Evolutionary conservation across 1,139 yeast genomes (phyloP).

Genomic region (Lodderomyces jiufengensis): DNA sequence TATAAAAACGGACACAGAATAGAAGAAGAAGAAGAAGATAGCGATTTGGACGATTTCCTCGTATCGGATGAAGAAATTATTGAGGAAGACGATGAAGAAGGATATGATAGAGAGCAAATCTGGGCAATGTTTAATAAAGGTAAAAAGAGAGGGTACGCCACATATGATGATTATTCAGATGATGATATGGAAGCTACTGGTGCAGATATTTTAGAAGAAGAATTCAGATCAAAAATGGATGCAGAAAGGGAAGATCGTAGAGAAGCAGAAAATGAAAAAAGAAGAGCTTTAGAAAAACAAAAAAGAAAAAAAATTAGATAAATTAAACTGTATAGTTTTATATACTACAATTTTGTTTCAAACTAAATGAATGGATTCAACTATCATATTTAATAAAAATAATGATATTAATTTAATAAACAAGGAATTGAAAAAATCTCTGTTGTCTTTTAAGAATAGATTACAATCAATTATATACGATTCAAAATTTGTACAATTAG

Average conservation of each 20-base stretch:
- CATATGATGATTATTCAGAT: slow-evolving; percentile 57
- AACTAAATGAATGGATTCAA: slow-evolving; percentile 6
- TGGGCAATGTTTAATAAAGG: slow-evolving; percentile 83
- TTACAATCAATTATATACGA: slow-evolving; percentile 70
- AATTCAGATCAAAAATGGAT: slow-evolving; percentile 53
- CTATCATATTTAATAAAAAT: slow-evolving; percentile 9
- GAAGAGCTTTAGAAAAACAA: slow-evolving; percentile 33
- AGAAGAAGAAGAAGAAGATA: slow-evolving; percentile 24
- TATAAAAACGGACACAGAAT: not conserved
- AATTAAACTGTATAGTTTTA: too few species aligned
- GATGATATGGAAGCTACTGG: slow-evolving; percentile 94
- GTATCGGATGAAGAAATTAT: slow-evolving; percentile 58
- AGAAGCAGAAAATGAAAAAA: slow-evolving; percentile 58
- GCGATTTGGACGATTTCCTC: slow-evolving; percentile 47
- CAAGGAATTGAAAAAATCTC: slow-evolving; percentile 47
- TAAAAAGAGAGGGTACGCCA: slow-evolving; percentile 42
- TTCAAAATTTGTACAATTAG: slow-evolving; percentile 28
- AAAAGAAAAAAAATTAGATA: slow-evolving; percentile 15
- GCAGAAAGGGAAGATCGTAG: slow-evolving; percentile 65
- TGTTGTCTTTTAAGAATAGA: slow-evolving; percentile 56
- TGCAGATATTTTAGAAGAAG: slow-evolving; percentile 80
- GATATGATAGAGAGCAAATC: slow-evolving; percentile 78
- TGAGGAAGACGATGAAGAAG: slow-evolving; percentile 21
- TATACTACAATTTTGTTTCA: too few species aligned
- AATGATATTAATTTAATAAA: slow-evolving; percentile 23